Evolutionary conservation across 2,329 filamentous ascomycete species (phyloP), one percentile per base, ranked within the genome.

Genomic region (Phialemonium atrogriseum): DNA sequence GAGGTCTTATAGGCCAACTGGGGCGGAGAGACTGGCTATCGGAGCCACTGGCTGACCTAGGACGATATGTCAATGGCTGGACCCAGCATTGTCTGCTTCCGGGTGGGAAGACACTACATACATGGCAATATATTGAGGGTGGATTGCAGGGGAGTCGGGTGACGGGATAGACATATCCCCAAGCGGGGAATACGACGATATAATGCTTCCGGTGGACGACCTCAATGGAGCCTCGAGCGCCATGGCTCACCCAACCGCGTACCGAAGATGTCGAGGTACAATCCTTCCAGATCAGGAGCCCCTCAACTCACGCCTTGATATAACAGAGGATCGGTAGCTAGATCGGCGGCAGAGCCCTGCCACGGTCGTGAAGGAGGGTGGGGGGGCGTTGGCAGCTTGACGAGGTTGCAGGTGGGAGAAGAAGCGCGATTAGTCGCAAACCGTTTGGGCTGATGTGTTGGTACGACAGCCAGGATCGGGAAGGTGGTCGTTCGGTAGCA

Each of bases 151-250:
- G 24, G 66, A 65, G 33, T 74, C 69, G 27, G 68, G 61, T 10
- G 70, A 64, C n/a, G 66, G 64, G 34, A 68, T 46, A 30, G 72
- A 68, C 59, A 77, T 71, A 29, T 77, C 65, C 40, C 65, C 61
- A 42, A 65, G 65, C 28, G 64, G 59, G 35, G 69, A 69, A 43
- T 73, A 72, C 38, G 60, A 52, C 33, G 70, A 67, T 54, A 69
- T 62, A 43, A 72, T 56, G 55, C 61, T 72, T 50, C 68, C 72
- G 37, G 71, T 71, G 39, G 77, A 80, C 39, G 74, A 71, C 48
- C 75, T 64, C 46, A 82, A 54, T 38, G 76, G 75, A 49, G 67
- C 74, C 58, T 75, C 68, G 52, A 78, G 62, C 53, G 73, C 73
- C 72, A 77, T 77, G 56, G 43, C 43, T 43, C 34, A 37, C 38